phyloP scores from a whole-genome alignment of 148 eudicot species.

The Amaranthus cruentus region DNA sequence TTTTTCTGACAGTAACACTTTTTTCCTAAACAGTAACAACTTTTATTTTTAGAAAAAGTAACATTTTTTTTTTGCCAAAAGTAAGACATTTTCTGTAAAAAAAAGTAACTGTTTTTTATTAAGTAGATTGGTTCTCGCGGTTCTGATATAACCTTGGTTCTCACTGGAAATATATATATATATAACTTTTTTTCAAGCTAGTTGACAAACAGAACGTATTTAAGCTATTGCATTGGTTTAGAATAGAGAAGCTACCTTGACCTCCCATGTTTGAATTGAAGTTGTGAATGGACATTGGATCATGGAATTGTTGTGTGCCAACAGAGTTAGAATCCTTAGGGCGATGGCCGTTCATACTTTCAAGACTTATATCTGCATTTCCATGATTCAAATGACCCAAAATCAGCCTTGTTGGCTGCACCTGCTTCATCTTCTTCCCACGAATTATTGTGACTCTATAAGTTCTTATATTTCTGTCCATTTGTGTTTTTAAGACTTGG shows the following conservation, averaged over 20 bases:
- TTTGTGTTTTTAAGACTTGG: not conserved
- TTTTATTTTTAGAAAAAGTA: too few species aligned
- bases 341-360: not conserved
- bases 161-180: too few species aligned
- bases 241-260: not conserved
- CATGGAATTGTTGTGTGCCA: not conserved
- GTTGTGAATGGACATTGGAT: not conserved
- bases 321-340: not conserved
- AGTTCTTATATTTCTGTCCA: conserved; percentile 6
- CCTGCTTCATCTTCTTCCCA: conserved; percentile 14
- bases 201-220: not conserved
- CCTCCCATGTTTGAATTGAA: not conserved
- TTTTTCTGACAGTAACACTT: too few species aligned
- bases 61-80: too few species aligned
- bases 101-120: too few species aligned
- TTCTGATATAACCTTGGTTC: too few species aligned
- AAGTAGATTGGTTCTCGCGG: too few species aligned
- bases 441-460: conserved; percentile 10
- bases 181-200: not conserved
- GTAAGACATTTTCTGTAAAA: too few species aligned
- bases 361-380: not conserved
- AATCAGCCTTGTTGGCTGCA: conserved; percentile 9
- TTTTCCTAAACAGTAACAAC: too few species aligned
- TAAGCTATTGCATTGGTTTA: not conserved
- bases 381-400: not conserved